Base-by-base conservation (phyloP, 192 early-diverging fungal species). In the Coemansia guatemalensis region DNA sequence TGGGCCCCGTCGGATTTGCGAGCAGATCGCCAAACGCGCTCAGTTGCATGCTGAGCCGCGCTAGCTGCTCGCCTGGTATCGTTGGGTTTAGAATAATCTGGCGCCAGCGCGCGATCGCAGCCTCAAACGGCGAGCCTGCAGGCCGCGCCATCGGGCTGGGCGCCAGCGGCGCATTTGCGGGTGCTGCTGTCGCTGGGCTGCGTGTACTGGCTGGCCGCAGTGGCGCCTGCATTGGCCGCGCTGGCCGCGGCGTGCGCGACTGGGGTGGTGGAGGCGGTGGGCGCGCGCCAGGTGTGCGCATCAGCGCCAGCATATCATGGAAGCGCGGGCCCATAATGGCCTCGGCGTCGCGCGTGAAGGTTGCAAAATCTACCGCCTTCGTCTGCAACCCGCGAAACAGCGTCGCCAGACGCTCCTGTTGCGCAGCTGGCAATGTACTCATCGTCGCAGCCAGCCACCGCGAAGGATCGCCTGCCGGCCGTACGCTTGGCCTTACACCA, bases 21-120 rank as follows among this genome's bases (percentile, higher is more conserved):
- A 81, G 62, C 21, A 44, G 33, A 5, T 71, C 65, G 30, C 72
- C 66, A 26, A 68, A 81, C 8, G 69, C 60, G 23, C 65, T 81
- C 24, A 81, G 73, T 68, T 81, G 78, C 68, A 74, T 74, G 56
- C 73, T 81, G 24, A 81, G 66, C 41, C 33, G 57, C 11, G 66
- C 68, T 25, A 81, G 65, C 48, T 70, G 78, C 48, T 81, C 72
- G 23, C 54, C 35, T 0, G 72, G 59, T 2, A 81, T 74, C 20
- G 23, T 53, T 24, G 78, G 78, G 33, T 63, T 74, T 11, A 67
- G 57, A 22, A 81, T 81, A n/a, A 81, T 71, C 58, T 68, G 68
- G 27, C 73, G 72, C 72, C 72, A 74, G 35, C 78, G 78, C 8
- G 78, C 22, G 20, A 74, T 71, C 2, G 57, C 50, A 14, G 56